Evolutionary conservation across 495 filamentous ascomycete genomes (phyloP), one percentile per base, ranked within the genome.

Genomic region (Xylaria grammica): DNA sequence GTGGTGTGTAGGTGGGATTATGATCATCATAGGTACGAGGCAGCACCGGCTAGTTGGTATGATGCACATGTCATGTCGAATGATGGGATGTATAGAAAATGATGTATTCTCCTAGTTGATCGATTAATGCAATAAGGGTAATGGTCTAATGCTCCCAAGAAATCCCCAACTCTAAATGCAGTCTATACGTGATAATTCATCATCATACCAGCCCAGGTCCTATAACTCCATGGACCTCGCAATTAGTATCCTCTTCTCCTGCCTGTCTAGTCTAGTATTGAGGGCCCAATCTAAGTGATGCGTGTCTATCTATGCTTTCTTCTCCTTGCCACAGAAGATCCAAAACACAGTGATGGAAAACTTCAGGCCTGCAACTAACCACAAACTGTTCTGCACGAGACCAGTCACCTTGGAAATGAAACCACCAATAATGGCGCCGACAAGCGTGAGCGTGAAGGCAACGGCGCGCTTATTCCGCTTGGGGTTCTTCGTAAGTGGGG

Each of bases 381-480:
- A 73, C 24, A 73, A 48, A 57, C 71, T 71, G 20, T 67, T 65
- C 50, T 73, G 71, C 22, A 73, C 71, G 4, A 62, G 61, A 5
- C 64, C 64, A 10, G 71, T 73, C 17, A 54, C 54, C 22, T 73
- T 73, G 6, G 68, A 71, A 1, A 91, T 79, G 82, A 85, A 89
- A 0, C 87, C 90, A 6, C 88, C 88, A 0, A 77, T 72, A 55
- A 92, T 85, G 0, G 85, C 86, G 22, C 90, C 90, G 5, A 83
- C 63, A 29, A 91, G 71, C 40, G 90, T 74, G 17, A 78, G 75
- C 0, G 87, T 67, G 15, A 90, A 84, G 0, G 86, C 85, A 0
- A 81, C 81, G 6, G 86, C 69, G 24, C 90, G 79, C 26, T 88
- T 74, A 72, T 91, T 89, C 38, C 89, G 79, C 77, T 90, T 90